Evolutionary conservation across 768 basidiomycete species (phyloP).

Genomic region (Tricholomella constricta): DNA sequence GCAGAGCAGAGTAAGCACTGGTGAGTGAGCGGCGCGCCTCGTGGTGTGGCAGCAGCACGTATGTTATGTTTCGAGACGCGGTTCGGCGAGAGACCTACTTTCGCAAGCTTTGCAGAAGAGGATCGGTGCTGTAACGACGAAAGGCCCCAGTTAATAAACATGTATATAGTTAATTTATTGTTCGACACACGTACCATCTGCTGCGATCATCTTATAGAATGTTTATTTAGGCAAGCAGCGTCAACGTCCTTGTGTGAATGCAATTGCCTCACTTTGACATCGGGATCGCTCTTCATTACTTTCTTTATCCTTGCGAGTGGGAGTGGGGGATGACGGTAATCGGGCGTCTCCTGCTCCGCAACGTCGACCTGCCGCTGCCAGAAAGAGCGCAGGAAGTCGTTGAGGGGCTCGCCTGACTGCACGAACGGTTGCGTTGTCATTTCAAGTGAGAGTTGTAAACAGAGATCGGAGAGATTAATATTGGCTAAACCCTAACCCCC

Average conservation of each 20-base stretch:
- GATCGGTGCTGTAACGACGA: constrained; percentile 70
- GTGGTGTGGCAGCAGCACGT: too few species aligned
- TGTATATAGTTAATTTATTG: constrained; percentile 12
- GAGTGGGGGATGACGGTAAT: constrained; percentile 84
- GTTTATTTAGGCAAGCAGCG: constrained; percentile 4
- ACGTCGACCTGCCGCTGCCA: constrained; percentile 89
- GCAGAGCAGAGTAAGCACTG: not conserved
- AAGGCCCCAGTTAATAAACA: constrained; percentile 14
- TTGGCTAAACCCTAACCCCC: constrained; percentile 18
- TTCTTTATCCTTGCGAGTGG: constrained; percentile 98
- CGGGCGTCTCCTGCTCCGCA: constrained; percentile 86
- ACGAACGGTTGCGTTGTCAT: constrained; percentile 59
- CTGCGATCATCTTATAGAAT: constrained; percentile 86
- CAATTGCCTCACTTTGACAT: constrained; percentile 88
- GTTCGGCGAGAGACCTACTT: too few species aligned
- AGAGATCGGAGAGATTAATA: not conserved
- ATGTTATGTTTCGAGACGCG: too few species aligned
- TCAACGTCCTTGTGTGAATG: constrained; percentile 5
- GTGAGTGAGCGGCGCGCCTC: not conserved
- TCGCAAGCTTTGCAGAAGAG: constrained; percentile 98
- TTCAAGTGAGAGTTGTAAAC: not conserved
- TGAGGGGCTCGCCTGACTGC: constrained; percentile 82
- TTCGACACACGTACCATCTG: constrained; percentile 69
- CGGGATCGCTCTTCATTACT: constrained; percentile 98
- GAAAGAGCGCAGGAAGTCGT: constrained; percentile 83